Evolutionary conservation across 2,329 filamentous ascomycete species (phyloP).

Genomic region (Paradendryphiella salina): DNA sequence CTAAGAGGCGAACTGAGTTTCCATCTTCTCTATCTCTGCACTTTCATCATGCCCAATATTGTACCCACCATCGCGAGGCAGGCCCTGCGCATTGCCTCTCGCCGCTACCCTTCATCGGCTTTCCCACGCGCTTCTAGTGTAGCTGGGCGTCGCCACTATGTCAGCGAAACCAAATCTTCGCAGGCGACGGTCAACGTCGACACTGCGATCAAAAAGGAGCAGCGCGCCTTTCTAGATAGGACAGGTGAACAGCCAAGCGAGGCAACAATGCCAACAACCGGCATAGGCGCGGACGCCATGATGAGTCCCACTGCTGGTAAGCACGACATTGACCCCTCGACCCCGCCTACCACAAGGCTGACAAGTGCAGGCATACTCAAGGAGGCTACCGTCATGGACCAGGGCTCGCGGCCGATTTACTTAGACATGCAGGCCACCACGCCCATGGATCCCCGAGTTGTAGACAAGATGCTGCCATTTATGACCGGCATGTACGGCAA

Average conservation of each 20-base stretch:
- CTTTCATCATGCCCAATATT: conserved; percentile 50
- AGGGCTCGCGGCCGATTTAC: conserved; percentile 92
- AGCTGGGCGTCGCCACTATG: conserved; percentile 67
- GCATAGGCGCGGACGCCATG: conserved; percentile 64
- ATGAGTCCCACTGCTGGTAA: conserved; percentile 78
- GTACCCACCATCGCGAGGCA: conserved; percentile 74
- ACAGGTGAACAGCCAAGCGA: conserved; percentile 59
- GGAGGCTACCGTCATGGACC: conserved; percentile 89
- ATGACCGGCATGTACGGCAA: conserved; percentile 94
- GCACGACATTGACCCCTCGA: conserved; percentile 10
- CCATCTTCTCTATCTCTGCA: conserved; percentile 14
- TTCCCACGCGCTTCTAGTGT: conserved; percentile 49
- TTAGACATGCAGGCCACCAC: conserved; percentile 98
- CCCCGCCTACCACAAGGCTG: conserved; percentile 15
- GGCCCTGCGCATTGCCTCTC: conserved; percentile 64
- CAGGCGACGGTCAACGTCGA: conserved; percentile 81
- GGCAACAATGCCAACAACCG: conserved; percentile 63
- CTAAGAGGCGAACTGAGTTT: conserved; percentile 8
- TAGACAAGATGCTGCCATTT: conserved; percentile 95
- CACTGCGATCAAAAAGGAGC: conserved; percentile 81
- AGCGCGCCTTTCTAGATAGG: conserved; percentile 71
- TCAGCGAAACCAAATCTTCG: conserved; percentile 78
- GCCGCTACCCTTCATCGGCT: conserved; percentile 52
- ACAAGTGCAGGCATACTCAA: conserved; percentile 70
- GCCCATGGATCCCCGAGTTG: conserved; percentile 87